Evolutionary conservation across 257 asterid species (phyloP), one percentile per base, ranked within the genome.

Genomic region (Prunella vulgaris): DNA sequence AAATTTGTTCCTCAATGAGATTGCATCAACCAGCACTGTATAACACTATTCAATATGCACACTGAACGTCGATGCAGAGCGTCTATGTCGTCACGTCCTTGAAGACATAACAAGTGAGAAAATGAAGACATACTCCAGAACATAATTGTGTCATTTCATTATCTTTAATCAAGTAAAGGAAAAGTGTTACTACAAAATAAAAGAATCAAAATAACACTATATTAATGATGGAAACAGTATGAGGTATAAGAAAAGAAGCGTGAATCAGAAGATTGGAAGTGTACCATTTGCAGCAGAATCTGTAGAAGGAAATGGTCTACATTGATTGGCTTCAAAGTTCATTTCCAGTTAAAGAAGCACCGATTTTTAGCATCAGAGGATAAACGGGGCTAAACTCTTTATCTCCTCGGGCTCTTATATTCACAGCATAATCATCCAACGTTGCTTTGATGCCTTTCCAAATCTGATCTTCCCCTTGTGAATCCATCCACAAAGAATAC

Each of bases 361-460:
- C 95, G 0, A 92, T 72, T 71, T 90, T 84, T 79, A 83, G 64
- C 98, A 87, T 92, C 62, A 89, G 76, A 42, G 96, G 92, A 80
- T 92, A 89, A 35, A 92, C 96, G 0, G 90, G 88, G 79, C 90
- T 88, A 72, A 94, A 94, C 78, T 94, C 98, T 84, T 94, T 91
- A 63, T 92, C 98, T 4, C 98, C 97, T 76, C 98, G 83, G 33
- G 82, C 83, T 63, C 95, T 74, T 14, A 87, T 85, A 70, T 78
- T 87, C 9, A 84, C 84, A 52, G 96, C 98, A 79, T 94, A 94
- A 73, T 94, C 99, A 66, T 89, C 96, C 17, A 94, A 75, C 18
- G 98, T 89, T 8, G 92, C 96, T 79, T 89, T 94, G 21, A 94
- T 59, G 35, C 97, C 99, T 83, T 79, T 91, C 99, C 99, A 94